phyloP scores from a whole-genome alignment of 2,329 filamentous ascomycete genomes.

The Periconia digitata region DNA sequence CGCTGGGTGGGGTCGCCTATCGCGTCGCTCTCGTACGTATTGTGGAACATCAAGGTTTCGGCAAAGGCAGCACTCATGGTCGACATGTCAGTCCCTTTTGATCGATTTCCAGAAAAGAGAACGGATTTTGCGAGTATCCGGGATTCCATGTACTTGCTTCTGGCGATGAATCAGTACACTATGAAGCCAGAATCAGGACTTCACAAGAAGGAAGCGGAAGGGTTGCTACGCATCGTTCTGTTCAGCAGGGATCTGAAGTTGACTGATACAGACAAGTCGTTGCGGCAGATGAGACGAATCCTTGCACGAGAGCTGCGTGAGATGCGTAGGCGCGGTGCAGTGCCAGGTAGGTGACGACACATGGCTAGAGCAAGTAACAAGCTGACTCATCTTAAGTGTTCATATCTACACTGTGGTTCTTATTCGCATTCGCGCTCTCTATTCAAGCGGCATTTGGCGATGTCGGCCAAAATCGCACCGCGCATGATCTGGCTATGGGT shows the following conservation, averaged over 20 bases:
- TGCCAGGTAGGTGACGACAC: conserved; percentile 24
- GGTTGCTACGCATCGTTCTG: conserved; percentile 43
- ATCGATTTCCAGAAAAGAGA: conserved; percentile 25
- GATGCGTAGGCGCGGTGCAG: conserved; percentile 44
- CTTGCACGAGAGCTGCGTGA: conserved; percentile 46
- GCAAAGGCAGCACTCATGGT: conserved; percentile 45
- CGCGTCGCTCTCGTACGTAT: conserved; percentile 38
- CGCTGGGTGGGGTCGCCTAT: conserved; percentile 45
- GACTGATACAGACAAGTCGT: conserved; percentile 24
- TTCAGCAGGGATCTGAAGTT: conserved; percentile 44
- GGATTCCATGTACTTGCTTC: conserved; percentile 50
- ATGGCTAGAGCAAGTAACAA: neutral
- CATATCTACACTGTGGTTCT: conserved; percentile 48
- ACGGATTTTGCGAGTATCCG: conserved; percentile 43
- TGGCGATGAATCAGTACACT: conserved; percentile 50
- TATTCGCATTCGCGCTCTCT: conserved; percentile 41
- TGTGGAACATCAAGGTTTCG: conserved; percentile 46
- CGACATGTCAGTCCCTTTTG: conserved; percentile 41
- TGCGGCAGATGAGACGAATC: conserved; percentile 37
- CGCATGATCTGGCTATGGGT: conserved; percentile 50
- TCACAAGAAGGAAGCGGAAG: conserved; percentile 39
- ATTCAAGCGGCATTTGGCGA: conserved; percentile 41
- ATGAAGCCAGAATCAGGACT: conserved; percentile 31
- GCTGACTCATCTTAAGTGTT: conserved; percentile 29
- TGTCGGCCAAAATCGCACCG: conserved; percentile 44